phyloP scores from a whole-genome alignment of 73 alveolate species.

The Tetrahymena elliotti region DNA sequence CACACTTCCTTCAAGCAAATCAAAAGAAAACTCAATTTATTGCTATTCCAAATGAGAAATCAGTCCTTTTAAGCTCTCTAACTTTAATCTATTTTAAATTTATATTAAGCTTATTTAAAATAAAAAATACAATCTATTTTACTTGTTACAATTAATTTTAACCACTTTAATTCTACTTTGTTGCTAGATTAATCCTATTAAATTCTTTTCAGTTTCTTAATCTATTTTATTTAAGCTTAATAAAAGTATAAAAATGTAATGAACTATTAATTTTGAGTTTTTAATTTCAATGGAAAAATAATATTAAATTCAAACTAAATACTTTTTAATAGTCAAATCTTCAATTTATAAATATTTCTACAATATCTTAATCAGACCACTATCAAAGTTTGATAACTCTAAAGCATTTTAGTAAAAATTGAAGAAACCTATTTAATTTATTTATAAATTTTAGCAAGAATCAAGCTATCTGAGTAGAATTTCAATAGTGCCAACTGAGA shows the following conservation, averaged over 20 bases:
- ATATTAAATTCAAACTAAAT: background rate
- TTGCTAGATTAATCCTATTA: background rate
- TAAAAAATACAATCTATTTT: no score
- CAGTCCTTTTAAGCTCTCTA: background rate
- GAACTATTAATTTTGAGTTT: no score
- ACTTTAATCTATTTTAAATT: background rate
- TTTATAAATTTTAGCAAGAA: background rate
- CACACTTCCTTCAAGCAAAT: background rate
- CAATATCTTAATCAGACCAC: background rate
- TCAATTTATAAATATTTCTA: background rate
- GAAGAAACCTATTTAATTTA: background rate
- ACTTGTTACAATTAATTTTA: background rate
- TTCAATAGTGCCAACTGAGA: background rate
- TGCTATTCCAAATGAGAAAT: background rate
- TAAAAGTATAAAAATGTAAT: no score
- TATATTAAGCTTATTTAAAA: no score
- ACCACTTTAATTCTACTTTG: background rate
- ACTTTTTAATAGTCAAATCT: background rate
- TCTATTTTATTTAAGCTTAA: background rate
- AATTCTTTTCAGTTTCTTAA: background rate
- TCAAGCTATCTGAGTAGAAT: background rate
- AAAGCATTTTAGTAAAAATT: background rate
- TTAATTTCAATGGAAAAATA: no score
- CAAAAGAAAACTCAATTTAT: background rate
- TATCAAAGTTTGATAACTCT: background rate